Evolutionary conservation across 2,329 filamentous ascomycete species (phyloP).

Genomic region (Gnomoniopsis sp.): DNA sequence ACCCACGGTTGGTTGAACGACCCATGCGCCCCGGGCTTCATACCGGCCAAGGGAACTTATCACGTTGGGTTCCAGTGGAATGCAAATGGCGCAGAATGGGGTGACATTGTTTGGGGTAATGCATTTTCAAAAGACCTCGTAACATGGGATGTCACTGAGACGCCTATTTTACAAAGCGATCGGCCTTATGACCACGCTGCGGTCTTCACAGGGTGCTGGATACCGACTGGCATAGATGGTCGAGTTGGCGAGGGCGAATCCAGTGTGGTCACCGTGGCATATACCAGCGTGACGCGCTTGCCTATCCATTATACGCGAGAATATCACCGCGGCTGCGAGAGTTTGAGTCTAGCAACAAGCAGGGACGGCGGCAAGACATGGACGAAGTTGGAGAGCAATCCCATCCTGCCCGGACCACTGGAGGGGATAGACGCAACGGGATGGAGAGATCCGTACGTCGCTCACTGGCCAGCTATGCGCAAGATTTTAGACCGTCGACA

Average conservation of each 20-base stretch:
- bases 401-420: constrained; percentile 28
- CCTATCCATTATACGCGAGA: constrained; percentile 35
- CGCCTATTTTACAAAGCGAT: constrained; percentile 27
- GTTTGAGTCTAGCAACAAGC: constrained; percentile 36
- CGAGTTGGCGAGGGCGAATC: constrained; percentile 34
- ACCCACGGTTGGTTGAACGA: constrained; percentile 35
- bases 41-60: constrained; percentile 41
- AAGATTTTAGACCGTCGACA: constrained; percentile 21
- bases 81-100: constrained; percentile 34
- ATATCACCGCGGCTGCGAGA: constrained; percentile 39
- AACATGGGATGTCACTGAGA: constrained; percentile 4
- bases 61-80: constrained; percentile 53
- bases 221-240: constrained; percentile 37
- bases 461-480: constrained; percentile 24
- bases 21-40: constrained; percentile 48
- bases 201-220: constrained; percentile 49
- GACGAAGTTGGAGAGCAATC: constrained; percentile 28
- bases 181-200: constrained; percentile 46
- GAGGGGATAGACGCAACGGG: constrained; percentile 27
- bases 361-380: constrained; percentile 33
- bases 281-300: constrained; percentile 31
- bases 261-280: constrained; percentile 29
- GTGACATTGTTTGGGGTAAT: constrained; percentile 45
- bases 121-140: constrained; percentile 37
- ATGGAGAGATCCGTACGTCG: constrained; percentile 33